These are phyloP conservation scores for Naumovozyma castellii DNA, from an alignment of 805 yeast species.

Conservation along the genomic window DNA sequence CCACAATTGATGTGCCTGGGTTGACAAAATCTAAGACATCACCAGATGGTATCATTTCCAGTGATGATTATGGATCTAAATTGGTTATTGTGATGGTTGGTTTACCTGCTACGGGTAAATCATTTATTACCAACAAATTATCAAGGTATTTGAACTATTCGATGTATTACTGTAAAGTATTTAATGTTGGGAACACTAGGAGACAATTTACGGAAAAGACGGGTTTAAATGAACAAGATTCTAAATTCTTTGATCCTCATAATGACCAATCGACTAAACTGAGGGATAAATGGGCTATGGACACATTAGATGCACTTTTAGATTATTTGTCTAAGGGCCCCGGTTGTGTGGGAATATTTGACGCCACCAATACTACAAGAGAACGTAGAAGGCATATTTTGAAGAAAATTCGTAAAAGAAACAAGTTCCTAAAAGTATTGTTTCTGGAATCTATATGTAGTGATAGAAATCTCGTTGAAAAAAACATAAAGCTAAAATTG, in stretches of 20 bases:
- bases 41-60: slow-evolving; percentile 62
- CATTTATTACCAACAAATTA: slow-evolving; percentile 84
- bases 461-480: slow-evolving; percentile 67
- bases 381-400: slow-evolving; percentile 51
- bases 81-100: slow-evolving; percentile 96
- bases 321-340: slow-evolving; percentile 71
- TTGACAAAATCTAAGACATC: slow-evolving; percentile 71
- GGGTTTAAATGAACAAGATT: slow-evolving; percentile 46
- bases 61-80: slow-evolving; percentile 66
- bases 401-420: slow-evolving; percentile 45
- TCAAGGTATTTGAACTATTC: slow-evolving; percentile 89
- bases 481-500: slow-evolving; percentile 74
- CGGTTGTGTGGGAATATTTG: slow-evolving; percentile 89
- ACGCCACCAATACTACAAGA: slow-evolving; percentile 72
- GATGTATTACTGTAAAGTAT: slow-evolving; percentile 81
- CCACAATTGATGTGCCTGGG: slow-evolving; percentile 88
- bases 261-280: slow-evolving; percentile 53
- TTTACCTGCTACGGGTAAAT: slow-evolving; percentile 88
- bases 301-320: slow-evolving; percentile 73
- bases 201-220: slow-evolving; percentile 48
- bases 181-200: slow-evolving; percentile 93
- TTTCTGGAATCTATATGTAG: slow-evolving; percentile 84
- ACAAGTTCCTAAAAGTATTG: slow-evolving; percentile 62
- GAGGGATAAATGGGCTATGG: slow-evolving; percentile 94
- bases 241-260: slow-evolving; percentile 78